phyloP scores from a whole-genome alignment of 2,329 filamentous ascomycete species.

The Fusarium multiceps region DNA sequence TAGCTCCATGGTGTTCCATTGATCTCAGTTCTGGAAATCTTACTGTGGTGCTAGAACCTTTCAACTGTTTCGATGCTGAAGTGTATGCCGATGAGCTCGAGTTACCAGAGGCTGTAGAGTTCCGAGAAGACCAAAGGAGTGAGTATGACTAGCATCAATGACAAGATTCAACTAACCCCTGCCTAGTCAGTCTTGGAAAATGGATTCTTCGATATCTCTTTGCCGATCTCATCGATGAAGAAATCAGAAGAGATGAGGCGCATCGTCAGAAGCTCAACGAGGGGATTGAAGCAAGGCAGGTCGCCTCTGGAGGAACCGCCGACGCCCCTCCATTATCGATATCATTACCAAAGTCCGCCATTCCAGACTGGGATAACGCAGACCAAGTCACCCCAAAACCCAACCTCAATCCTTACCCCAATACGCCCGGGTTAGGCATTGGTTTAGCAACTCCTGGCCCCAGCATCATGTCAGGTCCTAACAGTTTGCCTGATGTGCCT shows the following conservation, averaged over 20 bases:
- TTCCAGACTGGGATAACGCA: constrained; percentile 53
- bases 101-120: constrained; percentile 78
- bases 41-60: constrained; percentile 90
- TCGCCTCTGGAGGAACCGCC: constrained; percentile 55
- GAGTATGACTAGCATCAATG: constrained; percentile 50
- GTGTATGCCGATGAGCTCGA: constrained; percentile 93
- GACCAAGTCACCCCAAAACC: constrained; percentile 69
- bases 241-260: constrained; percentile 82
- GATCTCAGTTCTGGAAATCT: constrained; percentile 93
- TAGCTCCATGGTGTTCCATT: constrained; percentile 96
- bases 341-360: constrained; percentile 52
- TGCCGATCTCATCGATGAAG: constrained; percentile 87
- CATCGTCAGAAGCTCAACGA: constrained; percentile 77
- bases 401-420: constrained; percentile 71
- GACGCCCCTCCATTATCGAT: constrained; percentile 71
- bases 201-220: constrained; percentile 97
- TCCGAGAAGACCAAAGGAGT: constrained; percentile 94
- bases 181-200: constrained; percentile 91
- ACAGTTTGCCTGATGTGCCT: constrained; percentile 59
- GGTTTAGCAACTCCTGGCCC: constrained; percentile 76
- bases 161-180: constrained; percentile 40
- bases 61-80: constrained; percentile 97
- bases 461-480: constrained; percentile 36
- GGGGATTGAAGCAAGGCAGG: constrained; percentile 67
- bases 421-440: constrained; percentile 82